Base-by-base conservation (phyloP, 371 early-diverging fungal genomes). In the Lichtheimia ramosa region DNA sequence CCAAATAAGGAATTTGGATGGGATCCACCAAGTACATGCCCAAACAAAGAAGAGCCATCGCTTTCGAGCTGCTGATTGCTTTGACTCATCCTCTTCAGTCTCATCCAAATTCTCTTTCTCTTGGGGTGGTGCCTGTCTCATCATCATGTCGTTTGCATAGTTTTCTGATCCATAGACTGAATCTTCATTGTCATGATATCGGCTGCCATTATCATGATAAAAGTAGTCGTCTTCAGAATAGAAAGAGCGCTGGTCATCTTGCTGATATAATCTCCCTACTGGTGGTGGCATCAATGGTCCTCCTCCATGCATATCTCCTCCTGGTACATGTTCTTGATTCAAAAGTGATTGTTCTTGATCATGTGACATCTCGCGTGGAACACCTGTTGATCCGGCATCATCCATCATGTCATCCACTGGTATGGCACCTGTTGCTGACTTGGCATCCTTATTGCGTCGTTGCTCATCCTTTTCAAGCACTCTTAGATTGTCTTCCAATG, bases 11-110 rank as follows among this genome's bases (percentile, higher is more conserved):
- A 82, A 82, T 18, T 71, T 79, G 41, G 84, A 75, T 8, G 94
- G 95, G 24, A 94, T 83, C 91, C 93, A 95, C 90, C 91, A 95
- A 0, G 98, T 98, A 40, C 89, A 65, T 14, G 80, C 66, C 89
- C 90, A 93, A 2, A 93, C 93, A 65, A 89, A 79, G 50, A 78
- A 82, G 3, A 96, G 69, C 98, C 98, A 98, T 53, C 85, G 79
- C 41, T 78, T 78, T 51, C 90, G 82, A 3, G 67, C 80, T 14
- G 64, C 54, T 59, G 84, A 67, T 70, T 62, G 54, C 15, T 59
- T 59, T 16, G 62, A 54, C 14, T 72, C 74, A 65, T 82, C 70
- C 57, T 77, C 70, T n/a, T 78, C 78, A 2, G 79, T 73, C 16
- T 69, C 82, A 20, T 83, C 77, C 12, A 70, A 23, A 15, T 81